Evolutionary conservation across 1,284 basidiomycete genomes (phyloP).

Genomic region (Ustilago cynodontis): DNA sequence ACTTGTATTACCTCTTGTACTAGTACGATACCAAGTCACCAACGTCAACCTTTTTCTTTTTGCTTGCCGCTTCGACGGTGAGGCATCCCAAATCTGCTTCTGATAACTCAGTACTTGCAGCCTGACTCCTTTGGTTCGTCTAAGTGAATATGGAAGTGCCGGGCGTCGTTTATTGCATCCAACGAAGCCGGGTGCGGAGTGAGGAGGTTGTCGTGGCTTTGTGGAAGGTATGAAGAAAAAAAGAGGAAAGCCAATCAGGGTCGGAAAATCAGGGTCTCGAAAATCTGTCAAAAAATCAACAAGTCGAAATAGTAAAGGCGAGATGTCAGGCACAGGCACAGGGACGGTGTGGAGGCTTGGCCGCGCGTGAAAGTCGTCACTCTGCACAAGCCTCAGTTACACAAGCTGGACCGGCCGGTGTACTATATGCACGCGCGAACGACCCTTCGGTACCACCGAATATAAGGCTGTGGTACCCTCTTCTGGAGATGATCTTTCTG

Average conservation of each 20-base stretch:
- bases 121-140: not conserved
- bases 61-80: not conserved
- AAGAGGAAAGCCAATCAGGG: not conserved
- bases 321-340: constrained; percentile 1
- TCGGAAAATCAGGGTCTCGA: not conserved
- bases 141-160: not conserved
- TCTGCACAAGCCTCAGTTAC: not conserved
- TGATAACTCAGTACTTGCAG: not conserved
- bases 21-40: not conserved
- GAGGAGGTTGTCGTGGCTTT: not conserved
- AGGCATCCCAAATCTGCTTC: not conserved
- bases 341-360: not conserved
- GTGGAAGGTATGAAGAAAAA: not conserved
- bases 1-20: not conserved
- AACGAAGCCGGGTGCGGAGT: no score
- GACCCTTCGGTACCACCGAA: not conserved
- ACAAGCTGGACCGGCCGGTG: not conserved
- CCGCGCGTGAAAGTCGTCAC: constrained; percentile 24
- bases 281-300: not conserved
- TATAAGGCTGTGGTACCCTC: constrained; percentile 2
- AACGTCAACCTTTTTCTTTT: not conserved
- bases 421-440: not conserved
- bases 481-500: not conserved
- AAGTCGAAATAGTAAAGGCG: not conserved
- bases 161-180: no score